Base-by-base conservation (phyloP, 495 filamentous ascomycete species). In the Podospora tetraspora region DNA sequence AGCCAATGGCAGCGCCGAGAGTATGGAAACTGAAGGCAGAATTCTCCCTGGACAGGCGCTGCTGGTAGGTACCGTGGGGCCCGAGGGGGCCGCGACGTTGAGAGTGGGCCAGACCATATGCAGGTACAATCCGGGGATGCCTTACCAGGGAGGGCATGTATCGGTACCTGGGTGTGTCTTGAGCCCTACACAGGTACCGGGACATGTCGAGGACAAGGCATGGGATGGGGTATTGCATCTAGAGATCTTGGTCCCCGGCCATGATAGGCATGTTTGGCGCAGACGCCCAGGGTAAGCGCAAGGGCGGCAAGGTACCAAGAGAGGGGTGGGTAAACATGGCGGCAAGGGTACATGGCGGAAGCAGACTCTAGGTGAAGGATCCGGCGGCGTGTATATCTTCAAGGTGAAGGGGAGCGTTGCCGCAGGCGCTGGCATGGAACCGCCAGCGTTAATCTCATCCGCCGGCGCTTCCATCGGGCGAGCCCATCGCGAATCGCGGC, bases 81-180 rank as follows among this genome's bases (percentile, higher is more conserved):
- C n/a, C 29, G 60, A 27, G 60, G 27, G 60, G 63, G 69, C 66
- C 61, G 63, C 58, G 71, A 70, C 69, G 73, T 75, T 66, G 59
- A 73, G 69, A 69, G 72, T 75, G 72, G 74, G 63, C 37, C 73
- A 65, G 34, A 43, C 30, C 29, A 59, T 43, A 71, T 73, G 73
- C 71, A 73, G 73, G 69, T 73, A 73, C 71, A 56, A 61, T 67
- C 64, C 61, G 52, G 30, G 27, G 61, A 69, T 67, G 63, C 10
- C 60, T 57, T 21, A 59, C 32, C 61, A n/a, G 37, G 34, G 27
- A 57, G 43, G 16, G 8, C 5, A 69, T 13, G 73, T 75, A 75
- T 66, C 68, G 29, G 73, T 75, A 74, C 73, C 30, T 73, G 12
- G n/a, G 21, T 10, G 6, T 30, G 27, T 37, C 29, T 37, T 37